Evolutionary conservation across 371 early-diverging fungal species (phyloP).

Genomic region (Rhizopus delemar): DNA sequence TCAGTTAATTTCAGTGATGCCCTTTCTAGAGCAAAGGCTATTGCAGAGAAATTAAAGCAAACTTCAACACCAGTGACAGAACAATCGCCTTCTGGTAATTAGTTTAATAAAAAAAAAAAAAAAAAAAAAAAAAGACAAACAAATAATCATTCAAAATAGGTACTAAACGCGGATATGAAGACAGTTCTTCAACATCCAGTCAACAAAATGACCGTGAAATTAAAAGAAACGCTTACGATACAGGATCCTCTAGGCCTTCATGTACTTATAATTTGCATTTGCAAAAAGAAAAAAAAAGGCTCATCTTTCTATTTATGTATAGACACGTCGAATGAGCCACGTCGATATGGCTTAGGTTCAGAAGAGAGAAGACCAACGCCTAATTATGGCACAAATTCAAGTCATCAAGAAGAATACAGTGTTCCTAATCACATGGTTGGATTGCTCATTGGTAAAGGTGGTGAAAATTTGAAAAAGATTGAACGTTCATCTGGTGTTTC

Average conservation of each 20-base stretch:
- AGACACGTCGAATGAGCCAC: conserved; percentile 29
- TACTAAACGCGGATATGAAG: conserved; percentile 38
- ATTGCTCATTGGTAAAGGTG: conserved; percentile 82
- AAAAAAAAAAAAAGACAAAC: too few species aligned
- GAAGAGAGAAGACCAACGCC: conserved; percentile 38
- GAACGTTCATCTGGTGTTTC: conserved; percentile 69
- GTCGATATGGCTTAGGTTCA: conserved; percentile 61
- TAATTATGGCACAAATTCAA: conserved; percentile 20
- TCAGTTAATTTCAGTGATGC: conserved; percentile 69
- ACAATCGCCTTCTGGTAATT: conserved; percentile 14
- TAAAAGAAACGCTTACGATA: conserved; percentile 50
- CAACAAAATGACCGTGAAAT: conserved; percentile 44
- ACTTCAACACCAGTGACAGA: conserved; percentile 12
- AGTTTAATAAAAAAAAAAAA: too few species aligned
- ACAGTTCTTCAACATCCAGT: conserved; percentile 23
- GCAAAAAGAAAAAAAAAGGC: neutral
- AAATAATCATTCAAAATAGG: conserved; percentile 15
- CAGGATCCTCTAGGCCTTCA: conserved; percentile 35
- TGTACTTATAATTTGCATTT: conserved; percentile 16
- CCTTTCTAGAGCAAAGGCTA: conserved; percentile 80
- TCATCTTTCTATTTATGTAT: neutral
- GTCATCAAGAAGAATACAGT: conserved; percentile 50
- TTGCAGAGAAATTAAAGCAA: conserved; percentile 77
- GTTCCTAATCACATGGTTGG: conserved; percentile 78
- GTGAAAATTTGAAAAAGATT: conserved; percentile 80